Base-by-base conservation (phyloP, 2,329 filamentous ascomycete species). In the Delphinella strobiligena region DNA sequence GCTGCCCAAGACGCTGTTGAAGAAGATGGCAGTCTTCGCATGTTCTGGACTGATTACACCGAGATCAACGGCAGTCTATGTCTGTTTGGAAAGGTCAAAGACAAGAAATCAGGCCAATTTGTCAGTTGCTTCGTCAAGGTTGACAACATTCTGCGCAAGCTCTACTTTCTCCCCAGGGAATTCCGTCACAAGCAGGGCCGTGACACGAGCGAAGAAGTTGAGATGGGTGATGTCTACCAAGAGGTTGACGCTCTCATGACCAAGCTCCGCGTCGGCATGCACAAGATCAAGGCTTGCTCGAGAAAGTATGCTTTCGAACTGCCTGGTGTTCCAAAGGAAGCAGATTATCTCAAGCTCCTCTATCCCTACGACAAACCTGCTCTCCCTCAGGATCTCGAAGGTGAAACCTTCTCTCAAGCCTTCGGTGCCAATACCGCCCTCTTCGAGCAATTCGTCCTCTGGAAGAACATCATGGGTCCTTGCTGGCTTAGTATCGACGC, bases 381-480 rank as follows among this genome's bases (percentile, higher is more conserved):
- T 14, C 60, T 98, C 27, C 72, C 85, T n/a, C 67, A 74, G 38
- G 80, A 82, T 45, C 63, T 74, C 4, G 75, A 69, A 31, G 91
- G 91, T 19, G 79, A 93, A 58, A 96, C 91, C 0, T 98, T 89
- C 56, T 95, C 89, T 1, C 84, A 85, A 48, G 80, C 94, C 17
- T 98, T 98, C 50, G 91, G 93, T 19, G 82, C 82, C 41, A 94
- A 91, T 59, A 98, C 91, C 0, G 78, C 85, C 1, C 70, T 98
- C 0, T 98, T 98, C 51, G 91, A 98, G 61, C 91, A 98, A 52
- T 98, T 98, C 55, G 91, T 98, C 15, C 71, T 98, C 4, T 95
- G 88, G 83, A 96, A 95, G 65, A 93, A 94, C 55, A 84, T 98
- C 51, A 98, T 95, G 89, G 91, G 91, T 1, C 91, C 91, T 19